phyloP scores from a whole-genome alignment of 345 rosid genomes.

The Hibiscus mutabilis region DNA sequence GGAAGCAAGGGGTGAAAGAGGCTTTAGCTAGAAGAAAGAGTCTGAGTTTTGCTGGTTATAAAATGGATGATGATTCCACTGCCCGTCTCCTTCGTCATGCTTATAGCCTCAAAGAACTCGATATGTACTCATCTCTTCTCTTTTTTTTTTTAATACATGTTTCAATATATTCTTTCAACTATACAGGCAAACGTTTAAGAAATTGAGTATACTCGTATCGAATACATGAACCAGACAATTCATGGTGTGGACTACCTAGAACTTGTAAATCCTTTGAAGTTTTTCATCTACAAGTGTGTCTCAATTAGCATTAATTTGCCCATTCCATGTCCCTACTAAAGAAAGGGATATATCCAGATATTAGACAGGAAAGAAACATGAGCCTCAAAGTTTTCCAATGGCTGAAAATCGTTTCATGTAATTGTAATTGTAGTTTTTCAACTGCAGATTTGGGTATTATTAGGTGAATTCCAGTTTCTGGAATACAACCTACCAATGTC shows the following conservation, averaged over 20 bases:
- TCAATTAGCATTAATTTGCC: not conserved
- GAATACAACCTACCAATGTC: too few species aligned
- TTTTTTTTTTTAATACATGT: not conserved
- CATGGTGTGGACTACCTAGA: not conserved
- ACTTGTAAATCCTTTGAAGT: not conserved
- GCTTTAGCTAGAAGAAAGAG: slow-evolving; percentile 56
- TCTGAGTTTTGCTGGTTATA: slow-evolving; percentile 74
- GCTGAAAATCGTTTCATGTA: too few species aligned
- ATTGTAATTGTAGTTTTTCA: too few species aligned
- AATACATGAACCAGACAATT: not conserved
- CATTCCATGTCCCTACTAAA: not conserved
- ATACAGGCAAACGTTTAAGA: too few species aligned
- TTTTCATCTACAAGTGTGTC: not conserved
- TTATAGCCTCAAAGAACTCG: slow-evolving; percentile 77
- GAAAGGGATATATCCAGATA: too few species aligned
- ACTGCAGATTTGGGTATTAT: too few species aligned
- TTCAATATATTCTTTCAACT: not conserved
- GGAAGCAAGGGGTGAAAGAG: slow-evolving; percentile 82
- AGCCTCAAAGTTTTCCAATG: too few species aligned
- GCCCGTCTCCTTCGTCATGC: slow-evolving; percentile 66
- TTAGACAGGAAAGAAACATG: too few species aligned
- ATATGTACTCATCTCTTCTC: slow-evolving; percentile 42
- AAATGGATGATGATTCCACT: slow-evolving; percentile 78
- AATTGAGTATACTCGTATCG: not conserved
- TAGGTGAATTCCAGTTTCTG: too few species aligned